Percentiles rank a stretch among this genome's conserved stretches.
phyloP scores from a whole-genome alignment of 2,329 filamentous ascomycete genomes.

The Xylaria digitata region DNA sequence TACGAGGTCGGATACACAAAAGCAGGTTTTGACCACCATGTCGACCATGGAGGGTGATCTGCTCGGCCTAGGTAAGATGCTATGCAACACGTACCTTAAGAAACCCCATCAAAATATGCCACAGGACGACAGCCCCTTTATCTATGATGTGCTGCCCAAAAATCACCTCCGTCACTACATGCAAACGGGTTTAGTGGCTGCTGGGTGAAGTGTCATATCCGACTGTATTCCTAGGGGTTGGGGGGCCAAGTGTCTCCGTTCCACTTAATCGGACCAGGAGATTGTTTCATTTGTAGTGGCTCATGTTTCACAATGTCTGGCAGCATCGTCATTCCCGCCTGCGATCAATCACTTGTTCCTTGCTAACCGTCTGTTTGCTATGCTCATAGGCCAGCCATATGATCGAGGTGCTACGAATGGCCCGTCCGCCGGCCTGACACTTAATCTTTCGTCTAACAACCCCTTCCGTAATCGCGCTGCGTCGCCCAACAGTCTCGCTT shows the following conservation, averaged over 20 bases:
- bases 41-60: constrained; percentile 40
- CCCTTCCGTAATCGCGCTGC: constrained; percentile 79
- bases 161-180: constrained; percentile 4
- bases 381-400: constrained; percentile 53
- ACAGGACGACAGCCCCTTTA: constrained; percentile 25
- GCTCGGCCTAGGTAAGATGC: constrained; percentile 42
- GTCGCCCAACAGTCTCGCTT: constrained; percentile 62
- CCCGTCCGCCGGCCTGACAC: constrained; percentile 62
- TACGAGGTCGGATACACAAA: constrained; percentile 30
- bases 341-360: constrained; percentile 51
- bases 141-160: constrained; percentile 18
- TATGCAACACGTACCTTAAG: constrained; percentile 17
- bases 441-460: constrained; percentile 84
- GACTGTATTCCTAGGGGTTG: constrained; percentile 22
- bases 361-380: constrained; percentile 48
- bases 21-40: constrained; percentile 37
- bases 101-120: constrained; percentile 10
- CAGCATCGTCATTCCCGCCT: constrained; percentile 57
- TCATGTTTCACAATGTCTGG: constrained; percentile 60
- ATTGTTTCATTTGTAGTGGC: constrained; percentile 60
- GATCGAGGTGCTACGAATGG: constrained; percentile 52
- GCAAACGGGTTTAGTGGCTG: constrained; percentile 13
- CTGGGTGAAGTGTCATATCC: constrained; percentile 21
- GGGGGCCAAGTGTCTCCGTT: constrained; percentile 43
- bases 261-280: constrained; percentile 54